A percentile compares a stretch with the other conserved stretches of the same genome.
phyloP scores from a whole-genome alignment of 202 grass and related monocot species.

The Carex sylvatica region DNA sequence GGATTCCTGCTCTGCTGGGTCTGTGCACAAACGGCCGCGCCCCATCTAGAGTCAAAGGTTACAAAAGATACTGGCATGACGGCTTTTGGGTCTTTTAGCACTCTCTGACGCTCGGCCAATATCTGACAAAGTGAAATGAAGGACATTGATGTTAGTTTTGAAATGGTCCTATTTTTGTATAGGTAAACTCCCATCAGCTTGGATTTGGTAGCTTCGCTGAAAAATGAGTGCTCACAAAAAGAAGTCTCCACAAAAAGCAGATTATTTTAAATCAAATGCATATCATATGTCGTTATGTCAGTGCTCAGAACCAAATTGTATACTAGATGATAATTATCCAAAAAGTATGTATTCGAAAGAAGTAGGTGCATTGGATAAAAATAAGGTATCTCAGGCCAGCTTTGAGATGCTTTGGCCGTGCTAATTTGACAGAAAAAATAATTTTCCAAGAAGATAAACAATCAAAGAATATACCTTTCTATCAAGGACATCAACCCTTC shows the following conservation, averaged over 20 bases:
- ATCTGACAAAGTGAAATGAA: slow-evolving; percentile 52
- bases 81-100: slow-evolving; percentile 84
- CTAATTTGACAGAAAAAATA: background rate
- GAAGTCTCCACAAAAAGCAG: background rate
- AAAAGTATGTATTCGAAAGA: background rate
- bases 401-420: background rate
- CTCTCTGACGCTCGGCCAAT: slow-evolving; percentile 59
- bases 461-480: slow-evolving; percentile 45
- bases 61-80: slow-evolving; percentile 93
- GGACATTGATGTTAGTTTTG: slow-evolving; percentile 4
- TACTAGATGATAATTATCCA: background rate
- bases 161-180: background rate
- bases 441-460: background rate
- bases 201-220: background rate
- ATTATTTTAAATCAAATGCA: background rate
- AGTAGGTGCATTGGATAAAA: background rate
- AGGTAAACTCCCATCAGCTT: background rate
- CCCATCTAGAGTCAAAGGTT: slow-evolving; percentile 97
- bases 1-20: slow-evolving; percentile 97
- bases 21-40: slow-evolving; percentile 89
- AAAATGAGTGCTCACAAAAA: background rate
- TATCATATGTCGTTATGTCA: background rate
- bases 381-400: background rate
- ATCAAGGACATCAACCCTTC: slow-evolving; percentile 67
- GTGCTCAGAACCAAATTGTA: background rate